Evolutionary conservation across 2,329 filamentous ascomycete genomes (phyloP), one percentile per base, ranked within the genome.

Genomic region (Tolypocladium sp.): DNA sequence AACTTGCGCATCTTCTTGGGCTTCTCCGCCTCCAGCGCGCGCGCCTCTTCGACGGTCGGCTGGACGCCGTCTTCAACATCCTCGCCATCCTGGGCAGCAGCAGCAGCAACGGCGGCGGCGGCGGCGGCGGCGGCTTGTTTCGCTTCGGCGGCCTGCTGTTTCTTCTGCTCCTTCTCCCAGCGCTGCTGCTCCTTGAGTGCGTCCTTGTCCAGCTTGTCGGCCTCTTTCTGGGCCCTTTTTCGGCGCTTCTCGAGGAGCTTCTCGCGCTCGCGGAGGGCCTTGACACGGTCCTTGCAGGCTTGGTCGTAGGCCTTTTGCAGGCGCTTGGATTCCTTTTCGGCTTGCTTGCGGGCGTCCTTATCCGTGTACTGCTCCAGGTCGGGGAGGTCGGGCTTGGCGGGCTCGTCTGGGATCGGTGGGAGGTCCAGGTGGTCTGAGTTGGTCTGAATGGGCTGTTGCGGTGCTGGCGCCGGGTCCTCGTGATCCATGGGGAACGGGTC

Each of bases 1-100:
- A 97, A 96, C 67, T 90, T 93, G 60, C 84, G 82, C 56, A 88
- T 79, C 65, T 87, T 87, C 65, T 73, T 74, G 17, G 71, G 67
- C 61, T 74, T 73, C 7, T 33, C 49, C 49, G 49, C 20, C 27
- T 52, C 17, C 17, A 9, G 9, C 4, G 27, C 17, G 6, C 20
- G 8, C 15, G 8, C 30, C 17, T 33, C 17, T 8, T 52, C 49
- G 27, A 52, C 17, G 17, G 8, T n/a, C 17, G 4, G 9, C 20
- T 35, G 49, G 27, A 33, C 17, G 49, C 27, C 25, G 27, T 35
- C 27, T 8, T 52, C 30, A 20, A 17, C 27, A 33, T n/a, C 17
- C 17, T n/a, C 27, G 27, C 49, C 17, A 12, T 33, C 27, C 15
- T 51, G 46, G 2, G 46, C 3, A 27, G 22, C 22, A 46, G 10